Evolutionary conservation across 306 rosid species (phyloP).

Genomic region (Malus fusca): DNA sequence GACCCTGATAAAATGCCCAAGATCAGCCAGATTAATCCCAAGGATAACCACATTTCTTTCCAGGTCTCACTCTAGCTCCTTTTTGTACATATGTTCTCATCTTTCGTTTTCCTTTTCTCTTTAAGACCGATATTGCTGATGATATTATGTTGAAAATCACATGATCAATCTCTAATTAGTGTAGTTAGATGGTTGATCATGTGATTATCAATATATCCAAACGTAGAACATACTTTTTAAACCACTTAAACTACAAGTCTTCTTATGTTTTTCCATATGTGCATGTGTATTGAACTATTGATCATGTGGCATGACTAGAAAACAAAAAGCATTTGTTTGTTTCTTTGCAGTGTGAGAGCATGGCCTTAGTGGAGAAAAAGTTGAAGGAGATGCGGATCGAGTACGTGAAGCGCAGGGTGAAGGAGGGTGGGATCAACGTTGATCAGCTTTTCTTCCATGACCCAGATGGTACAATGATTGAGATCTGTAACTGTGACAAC

Average conservation of each 20-base stretch:
- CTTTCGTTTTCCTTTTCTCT: not conserved
- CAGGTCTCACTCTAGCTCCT: conserved; percentile 25
- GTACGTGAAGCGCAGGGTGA: conserved; percentile 50
- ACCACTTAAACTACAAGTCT: too few relatives aligned
- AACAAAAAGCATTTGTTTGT: not conserved
- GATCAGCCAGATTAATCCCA: conserved; percentile 51
- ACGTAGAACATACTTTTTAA: too few relatives aligned
- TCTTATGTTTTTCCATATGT: too few relatives aligned
- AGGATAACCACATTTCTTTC: conserved; percentile 58
- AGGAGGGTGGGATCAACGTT: conserved; percentile 52
- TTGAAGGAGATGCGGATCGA: conserved; percentile 55
- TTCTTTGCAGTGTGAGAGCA: conserved; percentile 54
- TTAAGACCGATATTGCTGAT: not conserved
- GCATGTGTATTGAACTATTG: not conserved
- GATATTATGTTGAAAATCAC: not conserved
- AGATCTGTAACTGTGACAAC: conserved; percentile 76
- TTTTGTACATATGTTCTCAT: too few relatives aligned
- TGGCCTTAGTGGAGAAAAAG: conserved; percentile 44
- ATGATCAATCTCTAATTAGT: too few relatives aligned
- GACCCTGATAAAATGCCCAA: conserved; percentile 40
- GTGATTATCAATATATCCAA: too few relatives aligned
- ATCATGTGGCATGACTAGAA: not conserved
- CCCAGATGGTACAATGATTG: conserved; percentile 75
- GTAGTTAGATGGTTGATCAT: not conserved
- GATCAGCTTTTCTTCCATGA: conserved; percentile 88